A percentile compares a stretch with the other conserved stretches of the same genome.
These are phyloP conservation scores for Boletus reticulatus DNA, from an alignment of 768 basidiomycete genomes.

Conservation along the genomic window DNA sequence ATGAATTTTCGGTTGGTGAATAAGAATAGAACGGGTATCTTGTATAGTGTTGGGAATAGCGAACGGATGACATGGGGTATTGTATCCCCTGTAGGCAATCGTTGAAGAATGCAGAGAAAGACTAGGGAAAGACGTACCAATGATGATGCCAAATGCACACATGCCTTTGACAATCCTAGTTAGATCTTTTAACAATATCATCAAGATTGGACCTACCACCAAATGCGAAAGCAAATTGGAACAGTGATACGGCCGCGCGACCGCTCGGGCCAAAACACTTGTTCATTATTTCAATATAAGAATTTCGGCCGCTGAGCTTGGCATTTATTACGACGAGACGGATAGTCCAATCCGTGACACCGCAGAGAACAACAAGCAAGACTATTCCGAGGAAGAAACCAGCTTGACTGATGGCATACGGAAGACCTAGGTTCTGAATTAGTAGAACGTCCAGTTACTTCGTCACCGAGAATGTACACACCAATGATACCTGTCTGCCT, in stretches of 20 bases:
- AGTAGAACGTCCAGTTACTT: background rate
- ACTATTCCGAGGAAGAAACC: conserved; percentile 87
- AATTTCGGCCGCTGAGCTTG: conserved; percentile 88
- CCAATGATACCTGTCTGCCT: conserved; percentile 64
- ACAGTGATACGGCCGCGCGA: conserved; percentile 92
- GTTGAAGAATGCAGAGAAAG: background rate
- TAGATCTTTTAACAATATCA: background rate
- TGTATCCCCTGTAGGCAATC: conserved; percentile 67
- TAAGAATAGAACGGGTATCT: conserved; percentile 70
- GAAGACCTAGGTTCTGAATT: conserved; percentile 58
- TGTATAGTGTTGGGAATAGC: conserved; percentile 67
- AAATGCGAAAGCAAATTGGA: conserved; percentile 97
- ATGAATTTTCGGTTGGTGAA: conserved; percentile 87
- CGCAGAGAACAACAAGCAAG: conserved; percentile 78
- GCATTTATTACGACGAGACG: conserved; percentile 94
- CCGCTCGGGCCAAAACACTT: conserved; percentile 90
- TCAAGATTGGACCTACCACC: conserved; percentile 59
- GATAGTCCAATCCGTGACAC: conserved; percentile 97
- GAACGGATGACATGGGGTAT: conserved; percentile 92
- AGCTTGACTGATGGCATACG: conserved; percentile 92
- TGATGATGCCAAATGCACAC: conserved; percentile 98
- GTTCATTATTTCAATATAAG: conserved; percentile 94
- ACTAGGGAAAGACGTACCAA: conserved; percentile 40
- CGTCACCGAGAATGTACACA: conserved; percentile 29
- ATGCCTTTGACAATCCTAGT: conserved; percentile 56